Evolutionary conservation across 352 stramenopile species (phyloP), one percentile per base, ranked within the genome.

Genomic region (Phytophthora palmivora): DNA sequence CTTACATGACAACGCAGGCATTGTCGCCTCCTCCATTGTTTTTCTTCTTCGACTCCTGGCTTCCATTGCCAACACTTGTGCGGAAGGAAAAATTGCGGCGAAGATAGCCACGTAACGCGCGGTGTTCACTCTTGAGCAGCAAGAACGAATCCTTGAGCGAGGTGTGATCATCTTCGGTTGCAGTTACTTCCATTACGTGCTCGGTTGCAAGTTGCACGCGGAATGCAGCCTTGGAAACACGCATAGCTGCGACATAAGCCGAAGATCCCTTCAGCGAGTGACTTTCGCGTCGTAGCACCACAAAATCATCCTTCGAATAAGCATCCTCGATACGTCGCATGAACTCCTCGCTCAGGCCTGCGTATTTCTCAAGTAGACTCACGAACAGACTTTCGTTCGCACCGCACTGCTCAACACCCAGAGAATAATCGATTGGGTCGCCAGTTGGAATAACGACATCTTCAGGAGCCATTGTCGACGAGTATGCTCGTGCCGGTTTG

Each of bases 231-330:
- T 95, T 95, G 9, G 83, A 93, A 22, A 95, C 82, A 22, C 87
- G 82, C 75, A 92, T 79, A 0, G 87, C 87, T 7, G 87, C 87
- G 2, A 94, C 85, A 39, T 95, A 95, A 9, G 87, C 87, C 0
- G 87, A 94, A 6, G 84, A 93, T n/a, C 87, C 87, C 60, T 95
- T 95, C n/a, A 95, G 60, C 10, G 87, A 95, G 56, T 95, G 87
- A 48, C 82, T 89, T 56, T 94, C 85, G 4, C 84, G 80, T 4
- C 85, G 73, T 21, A 95, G 62, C 10, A 89, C 78, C 2, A 87
- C 63, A 49, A 80, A 92, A 55, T 95, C 81, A 11, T 60, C 57
- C 1, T 55, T 62, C 11, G 58, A 41, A 58, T 84, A 92, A 8
- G 82, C 78, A 21, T 73, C 74, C 32, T 94, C 83, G 36, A 95